These are phyloP conservation scores for Aspergillus sp. DNA, from an alignment of 2,329 filamentous ascomycete species.

Conservation along the genomic window DNA sequence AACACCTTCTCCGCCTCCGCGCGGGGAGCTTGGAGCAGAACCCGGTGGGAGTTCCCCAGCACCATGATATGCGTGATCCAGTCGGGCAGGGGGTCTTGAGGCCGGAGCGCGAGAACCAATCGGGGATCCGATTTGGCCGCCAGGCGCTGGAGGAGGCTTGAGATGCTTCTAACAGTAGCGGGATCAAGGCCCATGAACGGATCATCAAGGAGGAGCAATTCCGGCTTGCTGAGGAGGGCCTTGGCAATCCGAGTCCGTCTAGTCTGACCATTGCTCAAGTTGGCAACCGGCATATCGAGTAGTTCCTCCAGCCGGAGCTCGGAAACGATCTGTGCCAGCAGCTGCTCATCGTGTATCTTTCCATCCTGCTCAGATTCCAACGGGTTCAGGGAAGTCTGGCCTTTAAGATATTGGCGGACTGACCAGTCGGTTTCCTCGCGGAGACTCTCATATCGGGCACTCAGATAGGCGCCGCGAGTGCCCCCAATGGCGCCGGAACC, in stretches of 20 bases:
- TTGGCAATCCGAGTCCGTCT: conserved; percentile 84
- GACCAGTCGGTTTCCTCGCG: conserved; percentile 87
- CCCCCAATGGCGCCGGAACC: conserved; percentile 52
- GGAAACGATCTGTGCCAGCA: conserved; percentile 64
- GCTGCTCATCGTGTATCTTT: conserved; percentile 50
- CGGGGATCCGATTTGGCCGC: conserved; percentile 68
- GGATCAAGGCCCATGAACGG: conserved; percentile 97
- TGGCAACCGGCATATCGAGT: conserved; percentile 78
- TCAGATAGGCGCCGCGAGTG: conserved; percentile 74
- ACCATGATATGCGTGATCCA: conserved; percentile 88
- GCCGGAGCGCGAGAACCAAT: conserved; percentile 74
- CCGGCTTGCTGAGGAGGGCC: conserved; percentile 74
- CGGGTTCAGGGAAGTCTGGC: conserved; percentile 81
- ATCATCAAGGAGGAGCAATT: conserved; percentile 84
- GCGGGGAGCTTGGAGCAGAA: conserved; percentile 67
- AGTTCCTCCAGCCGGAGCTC: conserved; percentile 71
- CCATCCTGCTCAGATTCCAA: conserved; percentile 56
- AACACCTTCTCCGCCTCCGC: conserved; percentile 56
- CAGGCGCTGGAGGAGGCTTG: conserved; percentile 67
- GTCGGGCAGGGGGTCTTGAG: conserved; percentile 81
- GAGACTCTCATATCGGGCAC: conserved; percentile 84
- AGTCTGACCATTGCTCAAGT: conserved; percentile 91
- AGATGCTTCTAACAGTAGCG: conserved; percentile 71
- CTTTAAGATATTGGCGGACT: conserved; percentile 75
- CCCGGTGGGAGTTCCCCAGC: conserved; percentile 65